phyloP scores from a whole-genome alignment of 2,329 filamentous ascomycete species.

The Macrophomina phaseolina region DNA sequence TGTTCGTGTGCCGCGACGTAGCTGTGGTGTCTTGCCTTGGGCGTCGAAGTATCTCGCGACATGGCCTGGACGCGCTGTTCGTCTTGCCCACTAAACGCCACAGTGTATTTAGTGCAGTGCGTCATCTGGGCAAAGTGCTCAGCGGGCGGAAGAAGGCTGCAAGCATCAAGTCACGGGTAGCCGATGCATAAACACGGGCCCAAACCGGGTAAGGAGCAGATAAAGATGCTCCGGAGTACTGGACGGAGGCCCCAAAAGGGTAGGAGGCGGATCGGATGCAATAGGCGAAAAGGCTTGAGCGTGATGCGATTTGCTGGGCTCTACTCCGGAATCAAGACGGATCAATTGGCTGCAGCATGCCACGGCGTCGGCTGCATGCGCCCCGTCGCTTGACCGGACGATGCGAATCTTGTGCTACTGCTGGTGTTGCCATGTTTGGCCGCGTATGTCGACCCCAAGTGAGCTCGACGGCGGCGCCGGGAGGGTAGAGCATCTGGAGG shows the following conservation, averaged over 20 bases:
- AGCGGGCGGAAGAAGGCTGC: too few relatives aligned
- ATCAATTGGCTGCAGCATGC: conserved; percentile 8
- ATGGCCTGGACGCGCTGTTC: too few relatives aligned
- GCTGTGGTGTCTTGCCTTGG: too few relatives aligned
- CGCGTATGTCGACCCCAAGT: not conserved
- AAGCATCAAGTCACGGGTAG: too few relatives aligned
- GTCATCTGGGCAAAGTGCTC: too few relatives aligned
- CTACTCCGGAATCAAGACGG: not conserved
- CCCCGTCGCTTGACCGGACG: not conserved
- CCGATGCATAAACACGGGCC: not conserved
- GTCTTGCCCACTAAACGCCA: too few relatives aligned
- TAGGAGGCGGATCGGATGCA: not conserved
- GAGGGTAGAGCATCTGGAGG: not conserved
- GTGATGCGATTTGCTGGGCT: conserved; percentile 14
- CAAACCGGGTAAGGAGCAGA: not conserved
- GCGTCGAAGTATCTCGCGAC: too few relatives aligned
- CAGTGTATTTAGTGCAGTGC: too few relatives aligned
- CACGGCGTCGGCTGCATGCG: not conserved
- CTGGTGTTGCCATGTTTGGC: not conserved
- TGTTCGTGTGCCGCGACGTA: too few relatives aligned
- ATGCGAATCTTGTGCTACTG: not conserved
- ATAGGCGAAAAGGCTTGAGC: not conserved
- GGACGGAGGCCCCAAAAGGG: not conserved
- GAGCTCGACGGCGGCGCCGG: not conserved
- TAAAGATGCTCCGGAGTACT: not conserved